Base-by-base conservation (phyloP, 768 basidiomycete genomes). In the Rhodotorula graminis region DNA sequence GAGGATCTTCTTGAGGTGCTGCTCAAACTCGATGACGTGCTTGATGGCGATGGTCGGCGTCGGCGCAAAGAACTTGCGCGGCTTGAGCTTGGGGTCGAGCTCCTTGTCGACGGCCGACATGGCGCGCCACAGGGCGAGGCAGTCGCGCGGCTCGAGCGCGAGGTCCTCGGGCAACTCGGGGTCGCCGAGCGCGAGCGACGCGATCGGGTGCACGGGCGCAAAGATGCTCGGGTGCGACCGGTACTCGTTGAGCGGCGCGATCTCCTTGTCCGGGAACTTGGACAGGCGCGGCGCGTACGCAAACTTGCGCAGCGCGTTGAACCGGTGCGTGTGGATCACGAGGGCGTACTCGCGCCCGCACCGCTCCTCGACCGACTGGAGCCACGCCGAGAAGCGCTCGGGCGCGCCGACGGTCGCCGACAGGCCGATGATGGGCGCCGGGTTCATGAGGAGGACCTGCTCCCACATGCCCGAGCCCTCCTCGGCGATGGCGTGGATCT, bases 401-500 rank as follows among this genome's bases (percentile, higher is more conserved):
- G 89, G 88, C 0, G 84, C 81, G 29, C 89, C 89, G 44, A 90
- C 84, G 0, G 89, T 90, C 1, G 89, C 89, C 15, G 88, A 89
- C 33, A 90, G 82, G 31, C 88, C 89, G 73, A 90, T 89, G 72
- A 90, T 83, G 2, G 89, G 89, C 74, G 88, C 74, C 47, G 74
- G 89, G 29, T 88, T 88, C 16, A 88, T 86, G 23, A 90, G 80
- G 11, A 90, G 80, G 15, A 90, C 82, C n/a, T 89, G 87, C 75
- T 90, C 88, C 89, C 89, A 90, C 4, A 89, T 86, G 1, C 89
- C 89, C 2, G 86, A 87, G 68, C 87, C 86, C 76, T 88, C 85
- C 70, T 89, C 87, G 6, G 89, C 88, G 63, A 90, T 88, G 5
- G 86, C 84, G 77, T 90, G 89, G 29, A 84, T 84, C 72, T 84